Evolutionary conservation across 2,329 filamentous ascomycete genomes (phyloP).

Genomic region (Boeremia lycopersici): DNA sequence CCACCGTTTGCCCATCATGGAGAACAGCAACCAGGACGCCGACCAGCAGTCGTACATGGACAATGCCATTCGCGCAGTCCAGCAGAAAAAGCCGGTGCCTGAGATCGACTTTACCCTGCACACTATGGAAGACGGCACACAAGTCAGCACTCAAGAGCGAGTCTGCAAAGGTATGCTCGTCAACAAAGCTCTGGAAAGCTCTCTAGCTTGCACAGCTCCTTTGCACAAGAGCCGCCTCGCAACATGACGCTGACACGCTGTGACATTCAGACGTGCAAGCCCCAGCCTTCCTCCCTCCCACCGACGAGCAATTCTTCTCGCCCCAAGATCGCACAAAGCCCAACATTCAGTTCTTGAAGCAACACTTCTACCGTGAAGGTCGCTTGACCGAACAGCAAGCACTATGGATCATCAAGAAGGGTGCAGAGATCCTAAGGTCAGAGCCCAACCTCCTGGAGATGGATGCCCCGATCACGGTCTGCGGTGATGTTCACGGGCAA

Average conservation of each 20-base stretch:
- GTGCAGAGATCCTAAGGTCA: slow-evolving; percentile 82
- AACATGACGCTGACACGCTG: slow-evolving; percentile 33
- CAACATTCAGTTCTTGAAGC: slow-evolving; percentile 91
- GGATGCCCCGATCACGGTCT: slow-evolving; percentile 98
- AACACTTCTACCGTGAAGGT: slow-evolving; percentile 97
- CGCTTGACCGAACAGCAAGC: slow-evolving; percentile 97
- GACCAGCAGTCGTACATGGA: slow-evolving; percentile 65
- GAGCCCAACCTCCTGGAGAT: slow-evolving; percentile 98
- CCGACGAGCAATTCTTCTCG: slow-evolving; percentile 92
- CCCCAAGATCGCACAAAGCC: slow-evolving; percentile 86
- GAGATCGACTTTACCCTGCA: slow-evolving; percentile 99
- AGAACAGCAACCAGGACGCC: slow-evolving; percentile 40
- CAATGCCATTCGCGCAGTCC: slow-evolving; percentile 89
- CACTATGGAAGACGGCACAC: slow-evolving; percentile 95
- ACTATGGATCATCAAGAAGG: slow-evolving; percentile 88
- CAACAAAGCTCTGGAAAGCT: slow-evolving; percentile 1
- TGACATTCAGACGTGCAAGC: slow-evolving; percentile 84
- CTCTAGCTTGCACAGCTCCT: slow-evolving; percentile 4
- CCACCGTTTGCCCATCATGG: slow-evolving; percentile 39
- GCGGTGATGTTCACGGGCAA: slow-evolving; percentile 96
- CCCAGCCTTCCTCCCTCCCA: slow-evolving; percentile 89
- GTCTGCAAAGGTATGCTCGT: slow-evolving; percentile 88
- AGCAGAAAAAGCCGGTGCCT: slow-evolving; percentile 91
- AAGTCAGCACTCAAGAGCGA: slow-evolving; percentile 93
- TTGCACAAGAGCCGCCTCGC: slow-evolving; percentile 13